Percentiles rank a stretch among this genome's conserved stretches.
Conservation (phyloP, 495 filamentous ascomycete genomes). For the Penicillium paradoxum region DNA sequence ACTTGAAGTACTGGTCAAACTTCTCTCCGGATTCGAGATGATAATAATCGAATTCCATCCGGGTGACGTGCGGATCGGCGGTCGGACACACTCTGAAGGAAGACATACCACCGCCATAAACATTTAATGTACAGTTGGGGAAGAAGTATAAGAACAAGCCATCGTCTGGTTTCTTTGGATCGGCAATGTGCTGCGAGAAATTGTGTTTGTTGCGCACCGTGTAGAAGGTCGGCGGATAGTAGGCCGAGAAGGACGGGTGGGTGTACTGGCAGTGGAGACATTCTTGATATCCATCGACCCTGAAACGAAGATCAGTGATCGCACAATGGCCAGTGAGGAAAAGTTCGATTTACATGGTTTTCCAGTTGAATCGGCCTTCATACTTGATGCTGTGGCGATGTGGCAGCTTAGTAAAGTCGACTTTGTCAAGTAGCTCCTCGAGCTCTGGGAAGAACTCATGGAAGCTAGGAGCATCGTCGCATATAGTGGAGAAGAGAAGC, state of each 20-base stretch:
- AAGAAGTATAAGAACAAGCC: conserved; percentile 59
- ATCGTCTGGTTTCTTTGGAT: conserved; percentile 51
- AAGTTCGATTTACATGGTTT: conserved; percentile 49
- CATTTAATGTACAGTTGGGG: conserved; percentile 56
- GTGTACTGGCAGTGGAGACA: conserved; percentile 62
- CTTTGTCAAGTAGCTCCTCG: conserved; percentile 44
- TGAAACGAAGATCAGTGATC: conserved; percentile 5
- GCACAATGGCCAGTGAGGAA: neutral
- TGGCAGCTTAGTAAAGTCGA: conserved; percentile 55
- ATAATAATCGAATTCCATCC: conserved; percentile 64
- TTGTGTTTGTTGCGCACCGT: conserved; percentile 52
- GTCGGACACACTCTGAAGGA: conserved; percentile 56
- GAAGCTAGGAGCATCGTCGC: conserved; percentile 47
- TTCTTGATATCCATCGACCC: conserved; percentile 60
- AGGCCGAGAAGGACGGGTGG: conserved; percentile 54
- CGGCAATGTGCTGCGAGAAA: conserved; percentile 55
- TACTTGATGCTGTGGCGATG: conserved; percentile 54
- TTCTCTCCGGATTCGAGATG: conserved; percentile 48
- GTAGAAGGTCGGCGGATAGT: conserved; percentile 56
- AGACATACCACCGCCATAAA: conserved; percentile 58
- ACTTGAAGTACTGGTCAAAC: conserved; percentile 57
- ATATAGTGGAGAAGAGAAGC: conserved; percentile 51
- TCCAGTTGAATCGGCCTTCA: conserved; percentile 59
- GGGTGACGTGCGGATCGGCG: conserved; percentile 45
- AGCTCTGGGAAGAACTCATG: conserved; percentile 53